Conservation (phyloP, 83 land plant species). For the Thuja plicata region DNA sequence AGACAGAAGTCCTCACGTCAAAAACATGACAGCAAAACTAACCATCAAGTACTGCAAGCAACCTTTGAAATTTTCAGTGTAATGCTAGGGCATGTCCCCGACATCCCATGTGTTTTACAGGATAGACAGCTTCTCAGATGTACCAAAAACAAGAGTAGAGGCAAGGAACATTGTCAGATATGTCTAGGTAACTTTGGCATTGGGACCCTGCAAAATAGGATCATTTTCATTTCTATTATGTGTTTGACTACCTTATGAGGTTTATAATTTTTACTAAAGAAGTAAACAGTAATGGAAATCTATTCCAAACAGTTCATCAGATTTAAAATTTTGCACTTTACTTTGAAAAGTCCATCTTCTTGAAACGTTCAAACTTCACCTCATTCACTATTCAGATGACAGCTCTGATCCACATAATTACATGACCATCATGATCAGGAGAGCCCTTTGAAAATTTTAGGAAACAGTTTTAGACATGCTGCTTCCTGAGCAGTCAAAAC, state of each 20-base stretch:
- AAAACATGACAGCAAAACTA: not conserved
- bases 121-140: not conserved
- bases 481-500: not conserved
- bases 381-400: not conserved
- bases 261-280: not conserved
- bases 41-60: not conserved
- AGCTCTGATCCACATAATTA: not conserved
- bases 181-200: not conserved
- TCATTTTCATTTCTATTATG: not conserved
- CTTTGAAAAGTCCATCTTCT: not conserved
- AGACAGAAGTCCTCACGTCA: not conserved
- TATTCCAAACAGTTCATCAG: not conserved
- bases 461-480: not conserved
- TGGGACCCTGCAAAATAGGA: not conserved
- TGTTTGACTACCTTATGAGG: not conserved
- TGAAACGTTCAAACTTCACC: not conserved
- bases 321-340: not conserved
- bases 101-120: not conserved
- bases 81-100: not conserved
- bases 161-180: not conserved
- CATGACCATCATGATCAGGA: not conserved
- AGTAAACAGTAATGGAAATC: not conserved
- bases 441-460: not conserved
- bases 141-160: not conserved
- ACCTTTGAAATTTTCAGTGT: not conserved